Evolutionary conservation across 2,329 filamentous ascomycete genomes (phyloP).

Genomic region (Nothophaeocryptopus gaeumannii): DNA sequence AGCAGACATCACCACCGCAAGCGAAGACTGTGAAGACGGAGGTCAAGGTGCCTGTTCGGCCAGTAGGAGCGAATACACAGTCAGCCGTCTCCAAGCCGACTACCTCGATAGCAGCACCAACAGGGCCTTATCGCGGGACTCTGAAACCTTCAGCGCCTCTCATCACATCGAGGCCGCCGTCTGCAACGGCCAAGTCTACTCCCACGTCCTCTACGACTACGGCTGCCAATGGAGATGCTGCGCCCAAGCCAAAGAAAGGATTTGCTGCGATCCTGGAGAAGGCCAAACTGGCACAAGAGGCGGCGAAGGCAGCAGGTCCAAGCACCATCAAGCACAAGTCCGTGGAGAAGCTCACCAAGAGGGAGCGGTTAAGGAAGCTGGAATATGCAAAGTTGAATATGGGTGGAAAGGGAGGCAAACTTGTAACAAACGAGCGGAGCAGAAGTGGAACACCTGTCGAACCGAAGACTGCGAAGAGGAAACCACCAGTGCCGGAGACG

Average conservation of each 20-base stretch:
- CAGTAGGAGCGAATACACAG: constrained; percentile 10
- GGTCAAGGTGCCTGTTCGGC: constrained; percentile 30
- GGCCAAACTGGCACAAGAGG: constrained; percentile 63
- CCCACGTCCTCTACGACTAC: constrained; percentile 17
- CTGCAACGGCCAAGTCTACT: constrained; percentile 5
- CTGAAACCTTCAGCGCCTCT: constrained; percentile 11
- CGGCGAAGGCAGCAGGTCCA: constrained; percentile 56
- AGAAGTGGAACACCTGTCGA: constrained; percentile 28
- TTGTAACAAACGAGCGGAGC: constrained; percentile 29
- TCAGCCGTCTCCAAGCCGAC: constrained; percentile 22
- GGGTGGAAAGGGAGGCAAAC: constrained; percentile 35
- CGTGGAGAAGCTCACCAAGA: constrained; percentile 61
- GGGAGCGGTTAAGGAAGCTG: constrained; percentile 46
- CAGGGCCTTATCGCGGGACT: constrained; percentile 17
- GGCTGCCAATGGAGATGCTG: constrained; percentile 22
- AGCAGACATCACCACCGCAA: constrained; percentile 35
- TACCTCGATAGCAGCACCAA: constrained; percentile 18
- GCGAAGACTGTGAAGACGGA: constrained; percentile 33
- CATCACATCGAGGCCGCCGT: constrained; percentile 17
- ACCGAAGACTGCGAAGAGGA: constrained; percentile 18
- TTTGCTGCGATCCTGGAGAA: constrained; percentile 72
- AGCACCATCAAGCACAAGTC: constrained; percentile 74
- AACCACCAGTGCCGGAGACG: constrained; percentile 30
- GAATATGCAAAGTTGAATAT: constrained; percentile 44
- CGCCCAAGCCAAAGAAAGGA: constrained; percentile 59